Evolutionary conservation across 129 eudicot genomes (phyloP).

Genomic region (Mikania micrantha): DNA sequence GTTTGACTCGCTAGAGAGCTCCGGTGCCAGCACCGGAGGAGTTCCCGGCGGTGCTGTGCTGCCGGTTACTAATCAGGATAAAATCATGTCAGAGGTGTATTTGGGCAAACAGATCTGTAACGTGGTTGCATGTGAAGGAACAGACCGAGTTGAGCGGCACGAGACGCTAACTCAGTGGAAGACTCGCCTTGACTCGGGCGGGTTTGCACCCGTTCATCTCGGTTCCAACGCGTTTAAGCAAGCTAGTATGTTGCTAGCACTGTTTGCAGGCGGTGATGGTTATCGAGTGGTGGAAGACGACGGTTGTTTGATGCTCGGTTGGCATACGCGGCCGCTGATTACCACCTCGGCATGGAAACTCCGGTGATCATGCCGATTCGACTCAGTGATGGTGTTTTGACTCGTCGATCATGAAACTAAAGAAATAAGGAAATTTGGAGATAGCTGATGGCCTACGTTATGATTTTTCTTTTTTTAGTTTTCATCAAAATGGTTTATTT

Average conservation of each 20-base stretch:
- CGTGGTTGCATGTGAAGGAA: constrained; percentile 76
- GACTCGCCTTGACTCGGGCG: constrained; percentile 40
- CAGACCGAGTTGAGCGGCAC: constrained; percentile 70
- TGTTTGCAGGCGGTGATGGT: constrained; percentile 80
- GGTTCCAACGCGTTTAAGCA: constrained; percentile 83
- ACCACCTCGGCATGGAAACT: constrained; percentile 87
- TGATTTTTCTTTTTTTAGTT: constrained; percentile 14
- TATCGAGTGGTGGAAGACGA: constrained; percentile 62
- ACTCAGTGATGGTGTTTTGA: constrained; percentile 14
- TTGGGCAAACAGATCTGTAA: constrained; percentile 74
- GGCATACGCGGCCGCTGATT: constrained; percentile 83
- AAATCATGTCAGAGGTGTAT: constrained; percentile 70
- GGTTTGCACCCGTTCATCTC: constrained; percentile 59
- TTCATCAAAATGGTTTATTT: constrained; percentile 25
- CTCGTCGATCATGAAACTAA: constrained; percentile 19
- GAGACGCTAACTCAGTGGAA: constrained; percentile 67
- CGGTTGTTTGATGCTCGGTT: constrained; percentile 88
- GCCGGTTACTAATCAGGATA: constrained; percentile 37
- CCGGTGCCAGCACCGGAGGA: constrained; percentile 31
- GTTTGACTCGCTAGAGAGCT: constrained; percentile 71
- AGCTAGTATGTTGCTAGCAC: constrained; percentile 71
- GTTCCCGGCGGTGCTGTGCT: constrained; percentile 9
- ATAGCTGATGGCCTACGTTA: constrained; percentile 3
- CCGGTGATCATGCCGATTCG: constrained; percentile 28
- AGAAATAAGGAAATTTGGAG: constrained; percentile 16